Base-by-base conservation (phyloP, 164 flowering plant genomes). In the Malania oleifera region DNA sequence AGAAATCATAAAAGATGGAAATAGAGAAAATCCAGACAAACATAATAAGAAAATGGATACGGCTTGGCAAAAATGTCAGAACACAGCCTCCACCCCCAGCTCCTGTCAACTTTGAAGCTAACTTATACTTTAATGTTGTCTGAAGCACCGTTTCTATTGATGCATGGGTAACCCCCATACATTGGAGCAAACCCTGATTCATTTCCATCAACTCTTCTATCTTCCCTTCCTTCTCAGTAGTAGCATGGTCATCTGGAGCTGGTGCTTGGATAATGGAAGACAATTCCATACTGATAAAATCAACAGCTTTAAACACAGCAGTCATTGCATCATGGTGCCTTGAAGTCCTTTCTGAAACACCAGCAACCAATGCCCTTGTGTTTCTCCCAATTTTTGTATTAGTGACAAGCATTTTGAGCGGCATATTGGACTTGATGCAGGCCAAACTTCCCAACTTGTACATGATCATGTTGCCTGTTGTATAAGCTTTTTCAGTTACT, bases 81-180 rank as follows among this genome's bases (percentile, higher is more conserved):
- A 95, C 99, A 66, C 99, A 95, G 62, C 99, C 99, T 57, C 99
- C 99, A 23, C 99, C 99, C n/a, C 97, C 97, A 54, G 96, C 99
- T 53, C 99, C 96, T 2, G 97, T 95, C 60, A 95, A 68, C 79
- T 95, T 95, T 60, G 97, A 82, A 60, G 82, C 48, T 57, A 95
- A 66, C 75, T 84, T 84, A 77, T 86, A 84, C 64, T 88, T 95
- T 66, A 84, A 54, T 29, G 97, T 88, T 60, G 93, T 87, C 45
- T 78, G 82, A 46, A 88, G 83, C 47, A 95, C 90, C 34, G 89
- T 78, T 73, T 95, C 97, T 54, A 95, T 91, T 7, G 96, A 76
- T 52, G 87, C 72, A 71, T 95, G 99, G 75, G 91, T 91, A 59
- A 95, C 96, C 17, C 99, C 99, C 96, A 95, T 89, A 64, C 82